Evolutionary conservation across 139 green algal genomes (phyloP).

Genomic region (Coelastrella sp.): DNA sequence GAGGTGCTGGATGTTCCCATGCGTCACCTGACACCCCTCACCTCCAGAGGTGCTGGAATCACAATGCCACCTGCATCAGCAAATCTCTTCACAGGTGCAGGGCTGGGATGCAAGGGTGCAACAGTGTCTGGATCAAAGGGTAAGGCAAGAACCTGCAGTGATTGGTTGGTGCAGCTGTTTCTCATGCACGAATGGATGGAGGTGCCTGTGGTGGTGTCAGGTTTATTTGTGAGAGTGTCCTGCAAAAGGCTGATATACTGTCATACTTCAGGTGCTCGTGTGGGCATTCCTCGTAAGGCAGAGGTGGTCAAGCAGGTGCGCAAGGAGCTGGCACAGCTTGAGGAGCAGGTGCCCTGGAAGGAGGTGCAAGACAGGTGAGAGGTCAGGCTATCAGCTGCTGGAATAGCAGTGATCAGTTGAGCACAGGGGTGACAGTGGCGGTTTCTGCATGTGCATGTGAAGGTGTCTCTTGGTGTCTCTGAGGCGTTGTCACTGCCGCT

Average conservation of each 20-base stretch:
- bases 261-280: background rate
- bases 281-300: conserved; percentile 5
- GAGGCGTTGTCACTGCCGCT: background rate
- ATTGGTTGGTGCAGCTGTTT: too few relatives aligned
- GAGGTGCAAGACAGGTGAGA: conserved; percentile 40
- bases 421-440: too few relatives aligned
- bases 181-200: too few relatives aligned
- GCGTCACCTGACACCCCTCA: conserved; percentile 23
- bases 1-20: conserved; percentile 36
- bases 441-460: too few relatives aligned
- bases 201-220: background rate
- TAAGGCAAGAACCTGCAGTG: background rate
- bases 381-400: too few relatives aligned
- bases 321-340: conserved; percentile 37
- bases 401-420: too few relatives aligned
- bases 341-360: conserved; percentile 49
- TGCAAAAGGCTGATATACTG: background rate
- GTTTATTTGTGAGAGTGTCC: background rate
- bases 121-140: background rate
- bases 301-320: conserved; percentile 43
- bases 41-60: background rate
- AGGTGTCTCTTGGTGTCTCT: background rate
- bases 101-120: background rate
- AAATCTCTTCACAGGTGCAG: background rate
- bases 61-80: background rate